These are phyloP conservation scores for Clarireedia sp. DNA, from an alignment of 2,329 filamentous ascomycete genomes.

Conservation along the genomic window DNA sequence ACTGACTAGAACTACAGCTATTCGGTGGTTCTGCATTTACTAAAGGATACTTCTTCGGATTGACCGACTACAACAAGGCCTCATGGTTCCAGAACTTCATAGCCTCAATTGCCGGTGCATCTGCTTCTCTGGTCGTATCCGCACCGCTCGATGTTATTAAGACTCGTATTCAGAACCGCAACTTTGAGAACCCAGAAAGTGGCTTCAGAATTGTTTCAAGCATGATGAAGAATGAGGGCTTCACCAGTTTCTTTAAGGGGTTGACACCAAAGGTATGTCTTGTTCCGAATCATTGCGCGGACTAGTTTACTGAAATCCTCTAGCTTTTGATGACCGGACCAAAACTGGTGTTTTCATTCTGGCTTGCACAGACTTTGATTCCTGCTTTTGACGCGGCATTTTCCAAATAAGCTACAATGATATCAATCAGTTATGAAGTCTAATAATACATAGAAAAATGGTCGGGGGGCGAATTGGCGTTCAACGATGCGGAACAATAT, in stretches of 20 bases:
- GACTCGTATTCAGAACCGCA: constrained; percentile 95
- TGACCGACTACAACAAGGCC: constrained; percentile 92
- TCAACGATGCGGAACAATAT: constrained; percentile 11
- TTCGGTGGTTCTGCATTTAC: constrained; percentile 96
- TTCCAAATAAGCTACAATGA: constrained; percentile 19
- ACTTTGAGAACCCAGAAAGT: constrained; percentile 96
- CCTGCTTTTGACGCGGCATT: constrained; percentile 68
- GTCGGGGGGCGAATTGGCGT: constrained; percentile 8
- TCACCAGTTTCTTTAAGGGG: constrained; percentile 92
- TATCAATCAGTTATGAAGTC: not conserved
- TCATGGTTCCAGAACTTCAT: constrained; percentile 95
- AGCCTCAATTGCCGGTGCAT: constrained; percentile 89
- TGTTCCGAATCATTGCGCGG: not conserved
- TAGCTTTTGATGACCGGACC: constrained; percentile 95
- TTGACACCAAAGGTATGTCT: constrained; percentile 71
- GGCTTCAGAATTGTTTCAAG: constrained; percentile 86
- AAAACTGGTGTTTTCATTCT: constrained; percentile 99
- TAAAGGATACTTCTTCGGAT: constrained; percentile 88
- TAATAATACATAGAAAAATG: constrained; percentile 12
- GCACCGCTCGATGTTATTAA: constrained; percentile 96
- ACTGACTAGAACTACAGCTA: constrained; percentile 45
- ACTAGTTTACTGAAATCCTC: constrained; percentile 11
- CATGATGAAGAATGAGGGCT: constrained; percentile 87
- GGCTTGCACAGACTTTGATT: constrained; percentile 96
- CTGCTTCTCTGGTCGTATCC: constrained; percentile 91